These are phyloP conservation scores for Thielaviopsis ethacetica DNA, from an alignment of 2,329 filamentous ascomycete species.

Conservation along the genomic window DNA sequence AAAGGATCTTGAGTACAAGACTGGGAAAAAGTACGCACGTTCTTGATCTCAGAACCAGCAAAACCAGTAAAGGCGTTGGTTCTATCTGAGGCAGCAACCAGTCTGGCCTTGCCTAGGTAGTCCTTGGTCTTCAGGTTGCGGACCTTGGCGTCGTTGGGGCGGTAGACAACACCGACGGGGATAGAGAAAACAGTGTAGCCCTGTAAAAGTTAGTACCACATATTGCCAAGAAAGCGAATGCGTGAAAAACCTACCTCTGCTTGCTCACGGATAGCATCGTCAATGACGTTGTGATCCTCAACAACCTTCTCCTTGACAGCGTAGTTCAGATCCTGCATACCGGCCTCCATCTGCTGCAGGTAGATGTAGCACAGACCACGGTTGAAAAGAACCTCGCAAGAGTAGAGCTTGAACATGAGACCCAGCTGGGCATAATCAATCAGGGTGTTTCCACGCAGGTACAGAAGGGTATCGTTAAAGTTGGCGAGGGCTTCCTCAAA, in stretches of 20 bases:
- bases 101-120: slow-evolving; percentile 86
- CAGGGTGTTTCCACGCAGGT: slow-evolving; percentile 86
- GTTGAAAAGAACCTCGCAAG: slow-evolving; percentile 96
- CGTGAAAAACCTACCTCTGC: slow-evolving; percentile 49
- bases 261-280: slow-evolving; percentile 85
- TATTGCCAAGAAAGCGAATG: slow-evolving; percentile 16
- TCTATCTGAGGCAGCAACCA: slow-evolving; percentile 76
- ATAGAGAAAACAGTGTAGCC: slow-evolving; percentile 98
- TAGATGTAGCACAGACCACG: slow-evolving; percentile 95
- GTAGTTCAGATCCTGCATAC: slow-evolving; percentile 78
- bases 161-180: slow-evolving; percentile 84
- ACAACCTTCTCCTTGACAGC: slow-evolving; percentile 94
- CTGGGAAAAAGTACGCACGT: slow-evolving; percentile 27
- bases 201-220: slow-evolving; percentile 25
- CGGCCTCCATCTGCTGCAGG: slow-evolving; percentile 75
- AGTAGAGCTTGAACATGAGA: slow-evolving; percentile 89
- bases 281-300: slow-evolving; percentile 91
- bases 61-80: slow-evolving; percentile 71
- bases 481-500: slow-evolving; percentile 95
- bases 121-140: slow-evolving; percentile 97
- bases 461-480: slow-evolving; percentile 94
- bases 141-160: slow-evolving; percentile 93
- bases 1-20: background rate
- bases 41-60: slow-evolving; percentile 63
- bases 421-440: slow-evolving; percentile 97